phyloP scores from a whole-genome alignment of 176 grass and related monocot genomes.

The Eremochloa ophiuroides region DNA sequence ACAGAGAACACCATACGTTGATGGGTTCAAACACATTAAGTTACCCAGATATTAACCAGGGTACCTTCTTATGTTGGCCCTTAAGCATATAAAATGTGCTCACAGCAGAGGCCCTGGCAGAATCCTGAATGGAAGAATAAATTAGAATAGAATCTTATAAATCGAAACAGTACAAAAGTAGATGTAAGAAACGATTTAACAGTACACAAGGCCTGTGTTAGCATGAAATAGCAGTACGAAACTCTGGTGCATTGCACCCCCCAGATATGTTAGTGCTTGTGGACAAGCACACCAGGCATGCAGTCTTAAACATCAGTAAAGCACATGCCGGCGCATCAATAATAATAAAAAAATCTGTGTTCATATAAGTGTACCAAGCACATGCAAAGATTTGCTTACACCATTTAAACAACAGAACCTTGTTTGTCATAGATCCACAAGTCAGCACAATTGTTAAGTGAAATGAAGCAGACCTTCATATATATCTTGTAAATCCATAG shows the following conservation, averaged over 20 bases:
- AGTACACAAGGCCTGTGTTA: slow-evolving; percentile 21
- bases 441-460: slow-evolving; percentile 10
- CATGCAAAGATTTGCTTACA: slow-evolving; percentile 21
- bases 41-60: slow-evolving; percentile 87
- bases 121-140: slow-evolving; percentile 76
- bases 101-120: slow-evolving; percentile 66
- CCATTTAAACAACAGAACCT: slow-evolving; percentile 24
- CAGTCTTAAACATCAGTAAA: slow-evolving; percentile 17
- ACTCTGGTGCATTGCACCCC: slow-evolving; percentile 9
- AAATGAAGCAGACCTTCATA: slow-evolving; percentile 35
- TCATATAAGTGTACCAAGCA: neutral
- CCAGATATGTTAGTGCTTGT: slow-evolving; percentile 29
- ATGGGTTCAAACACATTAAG: slow-evolving; percentile 50
- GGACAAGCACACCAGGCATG: slow-evolving; percentile 17
- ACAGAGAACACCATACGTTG: slow-evolving; percentile 14
- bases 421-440: slow-evolving; percentile 5
- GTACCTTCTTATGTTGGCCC: slow-evolving; percentile 95
- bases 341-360: neutral
- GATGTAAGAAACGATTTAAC: slow-evolving; percentile 24
- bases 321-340: slow-evolving; percentile 23
- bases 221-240: slow-evolving; percentile 24
- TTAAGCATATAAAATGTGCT: slow-evolving; percentile 85
- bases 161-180: slow-evolving; percentile 21
- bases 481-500: slow-evolving; percentile 53
- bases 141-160: slow-evolving; percentile 76